Evolutionary conservation across 352 stramenopile genomes (phyloP).

Genomic region (Blastocystis hominis): DNA sequence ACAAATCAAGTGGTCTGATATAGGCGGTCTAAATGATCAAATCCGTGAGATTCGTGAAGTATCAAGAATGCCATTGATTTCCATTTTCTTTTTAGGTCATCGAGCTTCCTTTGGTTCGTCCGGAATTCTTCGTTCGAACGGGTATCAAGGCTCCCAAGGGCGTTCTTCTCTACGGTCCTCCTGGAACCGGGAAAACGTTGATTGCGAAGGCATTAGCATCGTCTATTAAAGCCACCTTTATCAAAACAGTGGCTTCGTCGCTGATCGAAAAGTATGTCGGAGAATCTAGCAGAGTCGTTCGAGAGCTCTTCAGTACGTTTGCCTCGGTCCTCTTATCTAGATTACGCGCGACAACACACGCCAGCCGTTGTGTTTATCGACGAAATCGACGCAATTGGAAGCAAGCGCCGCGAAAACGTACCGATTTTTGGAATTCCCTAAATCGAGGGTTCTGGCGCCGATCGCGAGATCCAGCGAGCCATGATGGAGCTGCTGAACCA

Average conservation of each 20-base stretch:
- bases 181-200: conserved; percentile 96
- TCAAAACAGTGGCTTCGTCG: conserved; percentile 95
- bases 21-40: conserved; percentile 95
- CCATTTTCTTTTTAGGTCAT: conserved; percentile 71
- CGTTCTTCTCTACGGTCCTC: conserved; percentile 92
- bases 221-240: conserved; percentile 97
- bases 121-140: conserved; percentile 90
- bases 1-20: conserved; percentile 88
- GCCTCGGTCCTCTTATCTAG: conserved; percentile 64
- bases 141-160: conserved; percentile 96
- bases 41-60: conserved; percentile 85
- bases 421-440: background rate
- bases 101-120: conserved; percentile 95
- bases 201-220: conserved; percentile 89
- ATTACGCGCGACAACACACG: conserved; percentile 87
- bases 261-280: conserved; percentile 99
- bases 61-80: background rate
- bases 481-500: conserved; percentile 99
- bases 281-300: conserved; percentile 94
- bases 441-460: conserved; percentile 77
- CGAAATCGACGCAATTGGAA: conserved; percentile 98
- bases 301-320: conserved; percentile 86
- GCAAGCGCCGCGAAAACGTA: conserved; percentile 72
- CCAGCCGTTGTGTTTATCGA: conserved; percentile 99
- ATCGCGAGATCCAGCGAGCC: conserved; percentile 96